Conservation (phyloP, 148 eudicot genomes). For the Cornus controversa region DNA sequence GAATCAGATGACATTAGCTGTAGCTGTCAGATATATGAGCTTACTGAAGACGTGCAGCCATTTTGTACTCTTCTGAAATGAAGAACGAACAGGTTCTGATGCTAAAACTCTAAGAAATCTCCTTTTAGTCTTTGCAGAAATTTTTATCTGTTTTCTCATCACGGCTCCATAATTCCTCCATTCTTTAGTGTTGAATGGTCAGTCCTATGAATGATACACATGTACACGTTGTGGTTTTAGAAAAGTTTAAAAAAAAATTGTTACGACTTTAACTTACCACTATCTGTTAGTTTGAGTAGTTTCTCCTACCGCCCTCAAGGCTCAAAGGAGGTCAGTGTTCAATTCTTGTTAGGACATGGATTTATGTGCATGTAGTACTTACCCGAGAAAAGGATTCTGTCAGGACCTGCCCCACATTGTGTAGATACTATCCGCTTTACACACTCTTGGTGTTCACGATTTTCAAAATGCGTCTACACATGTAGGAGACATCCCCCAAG, state of each 20-base stretch:
- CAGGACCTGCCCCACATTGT: too few relatives aligned
- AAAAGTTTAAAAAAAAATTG: not conserved
- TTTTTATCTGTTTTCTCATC: slow-evolving; percentile 2
- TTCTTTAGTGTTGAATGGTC: not conserved
- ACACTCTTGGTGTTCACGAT: too few relatives aligned
- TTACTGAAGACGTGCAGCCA: slow-evolving; percentile 31
- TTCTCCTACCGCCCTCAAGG: too few relatives aligned
- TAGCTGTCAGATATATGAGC: slow-evolving; percentile 8
- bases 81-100: slow-evolving; percentile 45
- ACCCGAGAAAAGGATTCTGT: too few relatives aligned
- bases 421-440: too few relatives aligned
- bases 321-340: too few relatives aligned
- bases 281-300: too few relatives aligned
- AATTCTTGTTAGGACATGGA: too few relatives aligned
- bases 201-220: too few relatives aligned
- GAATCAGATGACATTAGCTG: slow-evolving; percentile 1
- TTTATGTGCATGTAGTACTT: too few relatives aligned
- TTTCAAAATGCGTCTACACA: too few relatives aligned
- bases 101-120: not conserved
- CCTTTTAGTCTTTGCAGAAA: not conserved
- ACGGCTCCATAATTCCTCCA: not conserved
- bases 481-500: too few relatives aligned
- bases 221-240: not conserved
- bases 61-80: slow-evolving; percentile 39
- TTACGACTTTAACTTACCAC: not conserved